Percentiles rank a stretch among this genome's conserved stretches.
These are phyloP conservation scores for Claviceps africana DNA, from an alignment of 2,329 filamentous ascomycete genomes.

Conservation along the genomic window DNA sequence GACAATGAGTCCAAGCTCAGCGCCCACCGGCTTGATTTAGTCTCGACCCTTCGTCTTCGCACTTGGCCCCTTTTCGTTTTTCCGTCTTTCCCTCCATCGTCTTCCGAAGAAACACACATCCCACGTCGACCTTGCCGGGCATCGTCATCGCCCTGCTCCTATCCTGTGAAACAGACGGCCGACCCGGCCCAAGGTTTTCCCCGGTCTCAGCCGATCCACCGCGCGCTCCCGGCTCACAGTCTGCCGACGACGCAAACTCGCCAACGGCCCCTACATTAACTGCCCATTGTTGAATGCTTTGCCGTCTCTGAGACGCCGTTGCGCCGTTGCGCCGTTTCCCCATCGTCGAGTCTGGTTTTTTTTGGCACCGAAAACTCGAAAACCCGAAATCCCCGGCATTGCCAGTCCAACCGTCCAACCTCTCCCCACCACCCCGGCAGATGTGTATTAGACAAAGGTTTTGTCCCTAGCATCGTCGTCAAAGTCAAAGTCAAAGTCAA, in stretches of 20 bases:
- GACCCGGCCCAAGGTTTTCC: neutral
- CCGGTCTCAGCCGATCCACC: neutral
- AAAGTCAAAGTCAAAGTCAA: no score
- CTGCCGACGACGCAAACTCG: neutral
- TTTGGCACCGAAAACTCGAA: neutral
- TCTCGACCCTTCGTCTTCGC: neutral
- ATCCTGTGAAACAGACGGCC: neutral
- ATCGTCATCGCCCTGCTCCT: neutral
- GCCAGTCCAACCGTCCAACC: neutral
- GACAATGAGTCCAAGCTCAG: neutral
- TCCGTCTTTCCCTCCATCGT: neutral
- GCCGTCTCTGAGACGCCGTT: neutral
- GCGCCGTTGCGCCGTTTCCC: no score
- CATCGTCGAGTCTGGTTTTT: neutral
- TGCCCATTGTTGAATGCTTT: neutral
- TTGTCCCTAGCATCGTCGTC: neutral
- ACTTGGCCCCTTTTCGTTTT: no score
- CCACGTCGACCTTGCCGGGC: neutral
- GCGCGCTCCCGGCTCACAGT: neutral
- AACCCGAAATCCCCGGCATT: neutral
- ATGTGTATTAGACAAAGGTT: neutral
- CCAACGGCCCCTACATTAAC: neutral
- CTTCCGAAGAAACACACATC: neutral
- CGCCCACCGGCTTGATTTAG: neutral
- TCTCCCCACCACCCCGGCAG: neutral